phyloP scores from a whole-genome alignment of 768 basidiomycete species.

The Mycena epipterygia region DNA sequence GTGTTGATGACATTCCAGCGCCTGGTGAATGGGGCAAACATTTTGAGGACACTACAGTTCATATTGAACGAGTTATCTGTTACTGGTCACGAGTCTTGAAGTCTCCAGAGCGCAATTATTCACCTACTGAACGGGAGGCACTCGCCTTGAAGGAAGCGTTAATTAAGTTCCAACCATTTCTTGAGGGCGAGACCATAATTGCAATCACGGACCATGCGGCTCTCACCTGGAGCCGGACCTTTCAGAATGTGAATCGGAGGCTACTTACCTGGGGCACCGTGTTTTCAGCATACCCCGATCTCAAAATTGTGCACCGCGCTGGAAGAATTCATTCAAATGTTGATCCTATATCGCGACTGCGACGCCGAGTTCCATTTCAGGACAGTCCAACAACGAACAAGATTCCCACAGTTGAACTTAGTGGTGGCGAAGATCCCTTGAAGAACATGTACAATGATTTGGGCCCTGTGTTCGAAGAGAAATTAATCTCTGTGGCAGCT shows the following conservation, averaged over 20 bases:
- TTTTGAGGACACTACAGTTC: background rate
- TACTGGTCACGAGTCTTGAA: constrained; percentile 1
- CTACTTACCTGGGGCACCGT: constrained; percentile 49
- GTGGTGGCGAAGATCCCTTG: constrained; percentile 38
- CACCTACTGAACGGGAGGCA: background rate
- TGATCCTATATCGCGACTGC: constrained; percentile 39
- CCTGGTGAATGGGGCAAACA: background rate
- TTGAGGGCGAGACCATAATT: constrained; percentile 49
- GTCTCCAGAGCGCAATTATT: background rate
- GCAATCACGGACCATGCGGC: constrained; percentile 43
- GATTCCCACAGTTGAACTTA: background rate
- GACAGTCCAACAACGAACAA: constrained; percentile 32
- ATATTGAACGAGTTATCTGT: background rate
- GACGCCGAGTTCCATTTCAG: constrained; percentile 33
- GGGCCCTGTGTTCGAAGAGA: constrained; percentile 43
- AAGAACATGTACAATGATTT: constrained; percentile 43
- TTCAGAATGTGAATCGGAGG: constrained; percentile 40
- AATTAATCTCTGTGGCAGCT: constrained; percentile 36
- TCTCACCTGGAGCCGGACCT: constrained; percentile 41
- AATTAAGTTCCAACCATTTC: constrained; percentile 51
- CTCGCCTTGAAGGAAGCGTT: background rate
- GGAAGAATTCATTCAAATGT: constrained; percentile 52
- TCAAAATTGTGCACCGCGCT: constrained; percentile 48
- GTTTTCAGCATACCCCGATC: constrained; percentile 45
- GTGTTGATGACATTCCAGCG: background rate